These are phyloP conservation scores for Solanum aculeatissimum DNA, from an alignment of 305 asterid species.

Conservation along the genomic window DNA sequence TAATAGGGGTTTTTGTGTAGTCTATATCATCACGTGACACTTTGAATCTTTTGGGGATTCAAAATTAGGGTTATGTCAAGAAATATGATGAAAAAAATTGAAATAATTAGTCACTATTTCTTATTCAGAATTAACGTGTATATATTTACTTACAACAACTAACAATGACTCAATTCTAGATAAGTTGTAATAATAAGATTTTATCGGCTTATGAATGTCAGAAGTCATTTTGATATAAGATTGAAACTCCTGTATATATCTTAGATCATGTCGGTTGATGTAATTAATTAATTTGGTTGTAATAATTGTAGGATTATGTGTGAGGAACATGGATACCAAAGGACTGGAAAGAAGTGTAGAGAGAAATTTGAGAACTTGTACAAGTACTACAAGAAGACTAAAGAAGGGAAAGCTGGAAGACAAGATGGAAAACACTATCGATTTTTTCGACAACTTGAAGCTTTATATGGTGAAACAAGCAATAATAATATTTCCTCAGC, in stretches of 20 bases:
- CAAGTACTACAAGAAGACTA: conserved; percentile 94
- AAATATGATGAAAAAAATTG: background rate
- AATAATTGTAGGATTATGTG: conserved; percentile 57
- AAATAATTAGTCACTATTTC: background rate
- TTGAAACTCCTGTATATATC: background rate
- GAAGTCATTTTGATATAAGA: background rate
- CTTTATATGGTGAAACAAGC: conserved; percentile 63
- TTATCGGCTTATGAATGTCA: background rate
- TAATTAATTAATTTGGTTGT: too few relatives aligned
- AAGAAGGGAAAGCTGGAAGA: conserved; percentile 88
- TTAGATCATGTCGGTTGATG: background rate
- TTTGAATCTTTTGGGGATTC: background rate
- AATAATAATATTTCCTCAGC: background rate
- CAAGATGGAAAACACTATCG: conserved; percentile 95
- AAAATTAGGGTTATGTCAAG: background rate
- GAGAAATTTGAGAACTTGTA: conserved; percentile 93
- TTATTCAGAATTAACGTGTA: background rate
- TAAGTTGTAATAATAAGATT: background rate
- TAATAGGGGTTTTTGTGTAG: background rate
- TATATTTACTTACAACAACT: background rate
- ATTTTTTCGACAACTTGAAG: conserved; percentile 92
- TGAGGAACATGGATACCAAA: conserved; percentile 84
- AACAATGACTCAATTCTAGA: background rate
- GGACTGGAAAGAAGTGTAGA: conserved; percentile 93
- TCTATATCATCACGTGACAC: background rate